Evolutionary conservation across 2,329 filamentous ascomycete genomes (phyloP).

Genomic region (Botrytis hyacinthi): DNA sequence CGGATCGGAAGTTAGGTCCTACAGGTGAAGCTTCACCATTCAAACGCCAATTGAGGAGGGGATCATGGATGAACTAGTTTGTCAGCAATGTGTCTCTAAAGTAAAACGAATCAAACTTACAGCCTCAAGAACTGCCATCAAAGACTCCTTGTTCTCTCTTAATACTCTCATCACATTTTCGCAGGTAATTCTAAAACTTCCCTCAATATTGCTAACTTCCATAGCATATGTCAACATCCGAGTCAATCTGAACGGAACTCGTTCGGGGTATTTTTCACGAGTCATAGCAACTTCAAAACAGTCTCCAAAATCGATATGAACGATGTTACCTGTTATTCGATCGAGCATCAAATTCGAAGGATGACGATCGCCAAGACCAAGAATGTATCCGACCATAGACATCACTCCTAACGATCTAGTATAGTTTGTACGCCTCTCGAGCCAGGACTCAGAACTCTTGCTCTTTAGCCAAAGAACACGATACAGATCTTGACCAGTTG

Average conservation of each 20-base stretch:
- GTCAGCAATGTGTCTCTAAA: constrained; percentile 22
- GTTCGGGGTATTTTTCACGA: constrained; percentile 96
- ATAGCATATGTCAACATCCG: constrained; percentile 99
- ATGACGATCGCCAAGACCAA: constrained; percentile 93
- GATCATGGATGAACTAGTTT: constrained; percentile 92
- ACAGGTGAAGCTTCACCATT: constrained; percentile 59
- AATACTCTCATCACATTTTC: constrained; percentile 98
- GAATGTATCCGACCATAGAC: constrained; percentile 99
- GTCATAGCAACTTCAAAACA: constrained; percentile 99
- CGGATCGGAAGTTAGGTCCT: constrained; percentile 65
- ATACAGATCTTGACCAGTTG: constrained; percentile 96
- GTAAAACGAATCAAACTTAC: constrained; percentile 55
- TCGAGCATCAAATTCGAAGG: constrained; percentile 98
- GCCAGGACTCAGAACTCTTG: constrained; percentile 96
- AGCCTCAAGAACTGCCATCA: constrained; percentile 97
- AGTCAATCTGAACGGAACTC: constrained; percentile 95
- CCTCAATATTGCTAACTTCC: constrained; percentile 99
- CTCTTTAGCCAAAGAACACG: constrained; percentile 98
- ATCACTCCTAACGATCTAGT: constrained; percentile 96
- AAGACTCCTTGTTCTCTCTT: constrained; percentile 93
- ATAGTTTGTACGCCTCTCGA: constrained; percentile 97
- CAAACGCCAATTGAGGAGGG: constrained; percentile 95
- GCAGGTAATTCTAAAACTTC: constrained; percentile 95
- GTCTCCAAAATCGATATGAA: constrained; percentile 99
- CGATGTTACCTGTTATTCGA: constrained; percentile 90